Evolutionary conservation across 352 stramenopile genomes (phyloP), one percentile per base, ranked within the genome.

Genomic region (Globisporangium middletonii): DNA sequence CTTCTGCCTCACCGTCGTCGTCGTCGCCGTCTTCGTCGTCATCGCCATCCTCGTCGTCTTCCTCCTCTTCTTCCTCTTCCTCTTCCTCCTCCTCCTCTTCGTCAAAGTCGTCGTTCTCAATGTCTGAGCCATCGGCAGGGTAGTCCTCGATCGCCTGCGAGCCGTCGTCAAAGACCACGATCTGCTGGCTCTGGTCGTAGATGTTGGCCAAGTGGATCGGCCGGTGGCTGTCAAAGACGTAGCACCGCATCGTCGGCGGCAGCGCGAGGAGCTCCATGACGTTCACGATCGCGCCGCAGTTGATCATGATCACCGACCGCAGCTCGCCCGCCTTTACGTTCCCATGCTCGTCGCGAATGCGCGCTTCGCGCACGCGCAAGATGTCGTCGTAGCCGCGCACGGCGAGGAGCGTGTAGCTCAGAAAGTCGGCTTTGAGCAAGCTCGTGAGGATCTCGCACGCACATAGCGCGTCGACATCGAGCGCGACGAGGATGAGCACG

Each of bases 171-270:
- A 94, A 92, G 30, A 94, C 73, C 2, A 92, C 76, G 48, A 94
- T 70, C 58, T 89, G 83, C 61, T 89, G 77, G 53, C 77, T 71
- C 26, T 75, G 61, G 44, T 94, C 78, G 73, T 99, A 96, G 28
- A 99, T 86, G 72, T 99, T 99, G 13, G 92, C 85, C 61, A 99
- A 83, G 73, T 99, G 95, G 48, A 98, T 89, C 9, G 96, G 96
- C 1, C 95, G 79, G 66, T 98, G 94, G 59, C 82, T 96, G 76
- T 99, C 96, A 49, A 98, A 80, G 8, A 99, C 88, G 75, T 98
- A 99, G 42, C 92, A 91, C 48, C 84, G 90, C 11, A 92, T 69
- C 38, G 74, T 55, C 13, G 63, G 53, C 23, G 81, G 75, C 23
- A 92, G 67, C 54, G 75, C 68, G 57, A 98, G 76, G 33, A 98